phyloP scores from a whole-genome alignment of 2,329 filamentous ascomycete species.

The Tetracladium maxilliforme region DNA sequence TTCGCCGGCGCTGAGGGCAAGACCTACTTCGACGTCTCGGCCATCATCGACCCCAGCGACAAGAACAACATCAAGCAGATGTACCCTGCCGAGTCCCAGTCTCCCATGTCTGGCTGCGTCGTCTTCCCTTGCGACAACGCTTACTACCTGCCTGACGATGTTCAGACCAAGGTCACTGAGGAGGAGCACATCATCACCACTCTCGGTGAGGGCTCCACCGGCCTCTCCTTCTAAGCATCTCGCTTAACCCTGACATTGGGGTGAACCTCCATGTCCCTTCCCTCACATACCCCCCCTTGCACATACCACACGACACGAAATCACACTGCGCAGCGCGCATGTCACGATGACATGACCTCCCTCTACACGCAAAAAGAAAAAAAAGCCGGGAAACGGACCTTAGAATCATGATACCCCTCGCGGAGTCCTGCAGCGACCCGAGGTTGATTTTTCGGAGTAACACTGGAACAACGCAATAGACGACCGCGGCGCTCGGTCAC shows the following conservation, averaged over 20 bases:
- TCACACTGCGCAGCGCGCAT: too few relatives aligned
- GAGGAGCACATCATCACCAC: slow-evolving; percentile 33
- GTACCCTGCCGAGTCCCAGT: slow-evolving; percentile 23
- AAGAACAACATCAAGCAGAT: slow-evolving; percentile 36
- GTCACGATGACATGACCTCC: too few relatives aligned
- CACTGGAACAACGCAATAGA: too few relatives aligned
- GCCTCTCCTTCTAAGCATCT: slow-evolving; percentile 1
- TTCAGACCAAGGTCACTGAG: slow-evolving; percentile 36
- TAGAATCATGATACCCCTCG: too few relatives aligned
- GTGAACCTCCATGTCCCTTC: slow-evolving; percentile 1
- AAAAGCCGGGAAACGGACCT: too few relatives aligned
- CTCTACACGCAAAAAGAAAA: too few relatives aligned
- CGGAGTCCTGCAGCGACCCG: too few relatives aligned
- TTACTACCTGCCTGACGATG: slow-evolving; percentile 37
- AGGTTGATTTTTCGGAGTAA: too few relatives aligned
- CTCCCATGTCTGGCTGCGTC: slow-evolving; percentile 32
- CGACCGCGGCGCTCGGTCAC: too few relatives aligned
- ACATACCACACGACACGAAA: too few relatives aligned
- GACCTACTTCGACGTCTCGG: slow-evolving; percentile 44
- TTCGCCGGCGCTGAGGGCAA: slow-evolving; percentile 31
- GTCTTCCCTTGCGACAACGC: slow-evolving; percentile 35
- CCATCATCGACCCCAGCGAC: slow-evolving; percentile 37
- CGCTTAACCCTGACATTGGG: slow-evolving; percentile 1
- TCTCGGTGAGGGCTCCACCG: too few relatives aligned
- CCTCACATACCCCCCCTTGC: slow-evolving; percentile 2